Base-by-base conservation (phyloP, 495 filamentous ascomycete species). In the Evansstolkia leycettana region DNA sequence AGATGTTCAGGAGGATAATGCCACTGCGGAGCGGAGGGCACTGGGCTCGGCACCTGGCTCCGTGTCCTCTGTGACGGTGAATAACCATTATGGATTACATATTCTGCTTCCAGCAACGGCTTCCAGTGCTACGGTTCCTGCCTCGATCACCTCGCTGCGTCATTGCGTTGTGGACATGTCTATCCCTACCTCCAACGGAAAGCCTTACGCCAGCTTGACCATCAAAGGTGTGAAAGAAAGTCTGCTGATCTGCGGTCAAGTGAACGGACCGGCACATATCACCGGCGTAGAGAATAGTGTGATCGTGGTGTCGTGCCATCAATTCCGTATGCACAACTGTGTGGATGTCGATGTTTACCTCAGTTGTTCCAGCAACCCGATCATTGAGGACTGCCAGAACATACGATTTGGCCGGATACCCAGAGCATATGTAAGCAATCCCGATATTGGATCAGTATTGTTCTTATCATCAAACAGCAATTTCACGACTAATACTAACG, bases 321-420 rank as follows among this genome's bases (percentile, higher is more conserved):
- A 99, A 51, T 79, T 94, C 46, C 72, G 92, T 12, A 86, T 99
- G 66, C 92, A 99, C 44, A 76, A 87, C 36, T 90, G 83, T 48
- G 64, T 60, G 18, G 68, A 83, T 34, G 78, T 86, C 8, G 76
- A 83, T 38, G 62, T 99, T 23, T 96, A 94, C 53, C 65, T 96
- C 29, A 73, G 76, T 36, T 86, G 81, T 46, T 61, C 66, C 0
- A 90, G 84, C 47, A 75, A 83, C 37, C 92, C 92, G 2, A 93
- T 99, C 42, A 89, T 99, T 33, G 92, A 99, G 54, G 80, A 86
- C 41, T 95, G 88, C 46, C 71, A 56, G 25, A 67, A 67, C 28
- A 69, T 99, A 48, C 64, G 78, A 25, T 96, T 98, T 54, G 78
- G 83, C 6, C 74, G 80, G 16, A 64, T 89, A 16, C 83, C 82